Conservation (phyloP, 305 asterid genomes). For the Fraxinus sp. region DNA sequence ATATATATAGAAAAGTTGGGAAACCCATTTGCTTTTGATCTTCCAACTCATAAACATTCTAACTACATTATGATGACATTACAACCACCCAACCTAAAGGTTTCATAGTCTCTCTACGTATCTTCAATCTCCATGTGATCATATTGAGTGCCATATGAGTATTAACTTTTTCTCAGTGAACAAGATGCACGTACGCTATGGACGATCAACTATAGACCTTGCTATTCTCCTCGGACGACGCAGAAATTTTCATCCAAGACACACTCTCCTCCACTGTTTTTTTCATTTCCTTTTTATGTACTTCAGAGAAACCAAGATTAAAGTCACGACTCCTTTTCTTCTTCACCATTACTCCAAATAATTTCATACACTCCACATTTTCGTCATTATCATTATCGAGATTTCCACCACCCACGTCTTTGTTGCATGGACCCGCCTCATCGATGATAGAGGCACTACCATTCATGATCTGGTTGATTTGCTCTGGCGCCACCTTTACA, state of each 20-base stretch:
- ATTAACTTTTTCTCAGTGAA: background rate
- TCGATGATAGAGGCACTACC: slow-evolving; percentile 15
- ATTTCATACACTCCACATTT: slow-evolving; percentile 46
- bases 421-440: background rate
- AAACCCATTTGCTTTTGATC: slow-evolving; percentile 32
- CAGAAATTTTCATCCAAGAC: slow-evolving; percentile 45
- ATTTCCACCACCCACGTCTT: background rate
- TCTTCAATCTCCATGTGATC: background rate
- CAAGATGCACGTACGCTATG: background rate
- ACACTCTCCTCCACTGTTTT: slow-evolving; percentile 27
- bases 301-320: slow-evolving; percentile 26
- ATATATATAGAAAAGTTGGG: background rate
- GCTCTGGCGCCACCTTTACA: slow-evolving; percentile 58
- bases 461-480: slow-evolving; percentile 55
- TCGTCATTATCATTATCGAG: slow-evolving; percentile 36
- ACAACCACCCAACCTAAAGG: background rate
- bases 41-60: slow-evolving; percentile 14
- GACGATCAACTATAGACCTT: slow-evolving; percentile 44
- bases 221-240: slow-evolving; percentile 36
- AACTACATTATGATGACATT: background rate
- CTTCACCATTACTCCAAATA: slow-evolving; percentile 72
- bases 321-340: slow-evolving; percentile 49
- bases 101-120: background rate
- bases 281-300: slow-evolving; percentile 42
- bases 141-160: background rate